Base-by-base conservation (phyloP, 495 filamentous ascomycete genomes). In the Xylaria sp. region DNA sequence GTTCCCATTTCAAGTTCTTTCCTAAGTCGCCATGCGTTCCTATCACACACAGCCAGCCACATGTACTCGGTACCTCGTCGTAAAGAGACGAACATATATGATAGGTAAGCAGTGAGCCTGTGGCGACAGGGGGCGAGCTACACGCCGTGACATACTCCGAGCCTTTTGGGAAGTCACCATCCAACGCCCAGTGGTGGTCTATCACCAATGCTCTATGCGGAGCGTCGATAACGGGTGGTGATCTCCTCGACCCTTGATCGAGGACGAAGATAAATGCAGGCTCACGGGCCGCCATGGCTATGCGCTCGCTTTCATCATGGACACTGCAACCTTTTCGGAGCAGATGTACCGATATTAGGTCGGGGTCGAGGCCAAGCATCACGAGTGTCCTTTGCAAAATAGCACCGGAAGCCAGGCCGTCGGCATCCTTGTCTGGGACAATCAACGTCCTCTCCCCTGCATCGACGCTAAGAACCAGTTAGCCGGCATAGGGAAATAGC, bases 11-110 rank as follows among this genome's bases (percentile, higher is more conserved):
- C 26, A 90, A 48, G 5, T 82, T 82, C 50, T 82, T 88, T 55
- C 87, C 88, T 3, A 90, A 78, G 68, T 90, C 88, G n/a, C 86
- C 88, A 68, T 89, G 86, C 0, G 87, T 89, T 2, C 88, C 88
- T 66, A 90, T 84, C 3, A 80, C 81, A 67, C 85, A 87, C 1
- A 90, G 74, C 81, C 86, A 89, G 33, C 79, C 86, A 71, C 87
- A 87, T 26, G 76, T 74, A 14, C 74, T 73, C 15, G 72, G 73
- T 11, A 89, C 82, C 21, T 79, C 73, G 12, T 77, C 76, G 69
- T 88, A 81, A 14, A 90, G 77, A 1, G 78, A 74, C 26, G 78
- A 76, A 72, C 89, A 90, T 17, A 90, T 82, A 24, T 85, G 79
- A 72, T 88, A 89, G 0, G 89, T 88, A 4, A 90, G 78, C 0